These are phyloP conservation scores for Ambispora gerdemannii DNA, from an alignment of 192 early-diverging fungal species.

Conservation along the genomic window DNA sequence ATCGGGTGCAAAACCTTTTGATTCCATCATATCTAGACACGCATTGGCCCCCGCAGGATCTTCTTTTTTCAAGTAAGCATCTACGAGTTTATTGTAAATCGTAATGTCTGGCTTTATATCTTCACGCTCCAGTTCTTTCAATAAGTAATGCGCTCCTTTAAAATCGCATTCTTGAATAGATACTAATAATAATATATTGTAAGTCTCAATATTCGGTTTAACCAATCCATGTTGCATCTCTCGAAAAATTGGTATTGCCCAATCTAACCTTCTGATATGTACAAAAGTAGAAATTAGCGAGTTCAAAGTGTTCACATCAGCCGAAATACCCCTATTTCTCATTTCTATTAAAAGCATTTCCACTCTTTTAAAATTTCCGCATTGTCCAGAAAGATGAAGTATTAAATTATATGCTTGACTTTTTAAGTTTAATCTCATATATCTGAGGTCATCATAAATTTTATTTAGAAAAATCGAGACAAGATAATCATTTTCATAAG, in stretches of 20 bases:
- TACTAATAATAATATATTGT: conserved; percentile 8
- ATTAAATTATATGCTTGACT: conserved; percentile 1
- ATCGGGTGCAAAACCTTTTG: conserved; percentile 3
- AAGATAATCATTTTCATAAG: neutral
- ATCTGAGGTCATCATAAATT: conserved; percentile 2
- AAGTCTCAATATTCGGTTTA: neutral
- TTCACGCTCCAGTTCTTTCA: conserved; percentile 13
- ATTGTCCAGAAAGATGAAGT: neutral
- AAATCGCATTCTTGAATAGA: conserved; percentile 1
- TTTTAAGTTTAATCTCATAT: neutral
- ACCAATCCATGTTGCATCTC: conserved; percentile 6
- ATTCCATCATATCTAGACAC: conserved; percentile 18
- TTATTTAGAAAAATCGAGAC: neutral
- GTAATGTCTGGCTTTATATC: conserved; percentile 1
- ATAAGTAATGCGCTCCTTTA: neutral
- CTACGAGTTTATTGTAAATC: conserved; percentile 5
- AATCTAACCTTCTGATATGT: neutral
- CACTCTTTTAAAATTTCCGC: neutral
- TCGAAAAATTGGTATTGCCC: neutral
- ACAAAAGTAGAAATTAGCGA: conserved; percentile 3
- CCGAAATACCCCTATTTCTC: neutral
- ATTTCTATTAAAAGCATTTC: conserved; percentile 9
- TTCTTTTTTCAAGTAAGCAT: conserved; percentile 6
- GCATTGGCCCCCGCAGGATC: conserved; percentile 5
- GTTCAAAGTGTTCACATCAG: neutral